Percentiles rank a stretch among this genome's conserved stretches.
phyloP scores from a whole-genome alignment of 805 yeast genomes.

The Wickerhamomyces bovis region DNA sequence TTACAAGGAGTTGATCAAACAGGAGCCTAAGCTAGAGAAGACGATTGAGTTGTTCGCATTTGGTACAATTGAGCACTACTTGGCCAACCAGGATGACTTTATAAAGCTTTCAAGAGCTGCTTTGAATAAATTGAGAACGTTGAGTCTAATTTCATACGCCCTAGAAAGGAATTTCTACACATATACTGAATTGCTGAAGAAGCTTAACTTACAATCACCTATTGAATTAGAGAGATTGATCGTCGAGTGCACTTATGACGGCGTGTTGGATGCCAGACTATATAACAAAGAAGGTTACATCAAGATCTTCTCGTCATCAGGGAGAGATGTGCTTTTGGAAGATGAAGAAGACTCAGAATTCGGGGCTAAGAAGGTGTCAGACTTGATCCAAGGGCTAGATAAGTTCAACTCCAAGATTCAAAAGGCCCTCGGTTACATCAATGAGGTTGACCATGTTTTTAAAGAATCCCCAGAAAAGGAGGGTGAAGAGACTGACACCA shows the following conservation, averaged over 20 bases:
- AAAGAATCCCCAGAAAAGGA: not conserved
- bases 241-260: slow-evolving; percentile 15
- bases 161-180: slow-evolving; percentile 10
- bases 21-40: slow-evolving; percentile 9
- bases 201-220: slow-evolving; percentile 4
- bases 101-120: slow-evolving; percentile 12
- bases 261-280: slow-evolving; percentile 17
- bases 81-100: slow-evolving; percentile 3
- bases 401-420: slow-evolving; percentile 12
- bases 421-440: slow-evolving; percentile 7
- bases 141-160: slow-evolving; percentile 17
- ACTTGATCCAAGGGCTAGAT: slow-evolving; percentile 11
- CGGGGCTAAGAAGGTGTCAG: slow-evolving; percentile 2
- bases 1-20: not conserved
- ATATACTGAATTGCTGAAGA: slow-evolving; percentile 11
- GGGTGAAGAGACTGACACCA: not conserved
- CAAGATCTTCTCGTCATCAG: slow-evolving; percentile 15
- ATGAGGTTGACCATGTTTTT: slow-evolving; percentile 1
- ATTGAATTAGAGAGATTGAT: slow-evolving; percentile 17
- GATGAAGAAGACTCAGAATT: slow-evolving; percentile 4
- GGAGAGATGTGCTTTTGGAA: slow-evolving; percentile 19
- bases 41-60: slow-evolving; percentile 23
- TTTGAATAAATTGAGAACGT: slow-evolving; percentile 16
- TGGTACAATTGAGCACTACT: slow-evolving; percentile 18
- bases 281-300: slow-evolving; percentile 14